These are phyloP conservation scores for Oryza rufipogon DNA, from an alignment of 176 grass and related monocot genomes.

Conservation along the genomic window DNA sequence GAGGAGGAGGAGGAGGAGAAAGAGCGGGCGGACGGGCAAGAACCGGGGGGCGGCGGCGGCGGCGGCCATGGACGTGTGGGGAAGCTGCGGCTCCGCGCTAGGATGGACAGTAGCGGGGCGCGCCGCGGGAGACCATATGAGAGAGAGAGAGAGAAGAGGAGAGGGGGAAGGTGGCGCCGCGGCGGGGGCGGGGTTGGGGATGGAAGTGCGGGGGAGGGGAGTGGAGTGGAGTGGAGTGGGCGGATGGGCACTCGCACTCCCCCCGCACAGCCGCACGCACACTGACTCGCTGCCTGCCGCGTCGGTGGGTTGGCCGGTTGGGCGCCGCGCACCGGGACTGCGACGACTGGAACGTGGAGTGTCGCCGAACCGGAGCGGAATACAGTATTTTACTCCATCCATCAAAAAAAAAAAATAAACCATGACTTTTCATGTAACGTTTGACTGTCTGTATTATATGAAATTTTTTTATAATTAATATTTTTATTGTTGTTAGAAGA, in stretches of 20 bases:
- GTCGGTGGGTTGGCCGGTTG: slow-evolving; percentile 40
- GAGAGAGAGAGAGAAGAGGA: not conserved
- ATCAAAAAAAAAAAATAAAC: too few relatives aligned
- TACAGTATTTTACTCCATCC: too few relatives aligned
- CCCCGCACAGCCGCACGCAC: not conserved
- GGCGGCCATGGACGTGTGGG: slow-evolving; percentile 36
- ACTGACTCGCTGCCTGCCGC: not conserved
- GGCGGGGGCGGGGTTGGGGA: not conserved
- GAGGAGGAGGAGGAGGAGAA: slow-evolving; percentile 28
- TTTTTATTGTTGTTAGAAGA: too few relatives aligned
- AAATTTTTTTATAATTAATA: too few relatives aligned
- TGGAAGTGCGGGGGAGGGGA: too few relatives aligned
- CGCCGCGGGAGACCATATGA: slow-evolving; percentile 37
- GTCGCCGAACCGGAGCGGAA: slow-evolving; percentile 16
- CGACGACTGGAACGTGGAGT: slow-evolving; percentile 22
- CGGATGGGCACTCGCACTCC: slow-evolving; percentile 28
- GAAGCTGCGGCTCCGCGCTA: not conserved
- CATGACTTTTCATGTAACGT: too few relatives aligned
- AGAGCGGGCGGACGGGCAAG: slow-evolving; percentile 8
- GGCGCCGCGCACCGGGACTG: slow-evolving; percentile 9
- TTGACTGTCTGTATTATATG: too few relatives aligned
- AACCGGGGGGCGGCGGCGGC: not conserved
- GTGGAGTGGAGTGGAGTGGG: slow-evolving; percentile 36
- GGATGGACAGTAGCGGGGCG: not conserved
- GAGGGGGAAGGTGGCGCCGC: slow-evolving; percentile 17